Percentiles rank a stretch among this genome's conserved stretches.
Evolutionary conservation across 2,329 filamentous ascomycete genomes (phyloP).

Genomic region (Cadophora malorum): DNA sequence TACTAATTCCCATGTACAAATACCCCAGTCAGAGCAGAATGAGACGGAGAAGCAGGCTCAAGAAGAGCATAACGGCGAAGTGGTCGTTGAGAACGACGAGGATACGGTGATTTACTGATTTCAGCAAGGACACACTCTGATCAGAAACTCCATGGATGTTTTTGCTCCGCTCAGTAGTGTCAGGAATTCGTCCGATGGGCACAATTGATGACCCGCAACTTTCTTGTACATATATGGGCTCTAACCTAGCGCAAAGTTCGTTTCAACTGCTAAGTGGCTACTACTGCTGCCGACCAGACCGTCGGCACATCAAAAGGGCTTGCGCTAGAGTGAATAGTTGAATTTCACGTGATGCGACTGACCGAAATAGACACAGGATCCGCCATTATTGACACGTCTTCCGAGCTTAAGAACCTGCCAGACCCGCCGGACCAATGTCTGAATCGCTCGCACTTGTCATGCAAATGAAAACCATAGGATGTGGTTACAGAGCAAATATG

Average conservation of each 20-base stretch:
- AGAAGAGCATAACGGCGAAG: constrained; percentile 76
- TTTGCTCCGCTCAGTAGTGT: background rate
- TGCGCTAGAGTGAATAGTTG: background rate
- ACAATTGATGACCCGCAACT: background rate
- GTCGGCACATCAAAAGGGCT: background rate
- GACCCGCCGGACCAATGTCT: background rate
- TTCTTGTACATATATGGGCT: constrained; percentile 20
- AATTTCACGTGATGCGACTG: background rate
- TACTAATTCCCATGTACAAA: constrained; percentile 47
- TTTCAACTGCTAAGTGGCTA: background rate
- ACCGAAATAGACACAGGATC: background rate
- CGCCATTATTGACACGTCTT: background rate
- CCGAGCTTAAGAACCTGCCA: background rate
- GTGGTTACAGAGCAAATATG: constrained; percentile 29
- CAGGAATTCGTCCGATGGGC: background rate
- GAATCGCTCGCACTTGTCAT: background rate
- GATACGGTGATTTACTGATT: constrained; percentile 90
- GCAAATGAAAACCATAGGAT: background rate
- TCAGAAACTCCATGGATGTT: background rate
- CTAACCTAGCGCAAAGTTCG: background rate
- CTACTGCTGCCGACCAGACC: background rate
- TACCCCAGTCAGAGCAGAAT: constrained; percentile 38
- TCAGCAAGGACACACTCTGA: background rate
- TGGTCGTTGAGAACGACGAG: constrained; percentile 84
- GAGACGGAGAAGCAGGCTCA: constrained; percentile 52